Evolutionary conservation across 768 basidiomycete species (phyloP), one percentile per base, ranked within the genome.

Genomic region (Tulasnella sp.): DNA sequence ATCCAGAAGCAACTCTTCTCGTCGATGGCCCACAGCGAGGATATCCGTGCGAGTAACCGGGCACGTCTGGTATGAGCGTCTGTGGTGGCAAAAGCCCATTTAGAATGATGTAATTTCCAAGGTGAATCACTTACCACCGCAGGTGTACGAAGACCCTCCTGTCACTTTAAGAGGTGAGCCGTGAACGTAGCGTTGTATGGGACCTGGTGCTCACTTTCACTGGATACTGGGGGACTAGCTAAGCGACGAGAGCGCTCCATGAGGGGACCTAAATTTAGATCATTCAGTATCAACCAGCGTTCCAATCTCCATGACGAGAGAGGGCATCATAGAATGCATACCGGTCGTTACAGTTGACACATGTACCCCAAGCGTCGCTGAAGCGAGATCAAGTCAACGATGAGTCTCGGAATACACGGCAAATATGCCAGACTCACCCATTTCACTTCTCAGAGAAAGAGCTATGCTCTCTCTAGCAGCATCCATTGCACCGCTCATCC

Each of bases 11-110:
- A 63, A 15, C 30, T 62, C 19, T 63, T 23, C 1, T 63, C 61
- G 32, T 63, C 60, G 23, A 63, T 42, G n/a, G 61, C 61, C 61
- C 61, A 63, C 9, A 63, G 48, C 9, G 56, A 21, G 9, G 61
- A 63, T n/a, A 63, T 19, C n/a, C 62, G 32, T 38, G 61, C 61
- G 29, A 63, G 61, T 9, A 53, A 21, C n/a, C 43, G 44, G 32
- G 58, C 58, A 23, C 50, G 58, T 26, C 27, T 4, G 7, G 29
- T 34, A 7, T 52, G 51, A 52, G n/a, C 10, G 19, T n/a, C 51
- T 52, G 51, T 23, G 15, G 10, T 11, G n/a, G 11, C 19, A 11
- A 43, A n/a, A 21, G n/a, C 19, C 26, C 45, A n/a, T 5, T 21
- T 21, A 7, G 7, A 21, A 27, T 19, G 19, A 7, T 19, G 41